Evolutionary conservation across 306 rosid species (phyloP).

Genomic region (Malus domestica): DNA sequence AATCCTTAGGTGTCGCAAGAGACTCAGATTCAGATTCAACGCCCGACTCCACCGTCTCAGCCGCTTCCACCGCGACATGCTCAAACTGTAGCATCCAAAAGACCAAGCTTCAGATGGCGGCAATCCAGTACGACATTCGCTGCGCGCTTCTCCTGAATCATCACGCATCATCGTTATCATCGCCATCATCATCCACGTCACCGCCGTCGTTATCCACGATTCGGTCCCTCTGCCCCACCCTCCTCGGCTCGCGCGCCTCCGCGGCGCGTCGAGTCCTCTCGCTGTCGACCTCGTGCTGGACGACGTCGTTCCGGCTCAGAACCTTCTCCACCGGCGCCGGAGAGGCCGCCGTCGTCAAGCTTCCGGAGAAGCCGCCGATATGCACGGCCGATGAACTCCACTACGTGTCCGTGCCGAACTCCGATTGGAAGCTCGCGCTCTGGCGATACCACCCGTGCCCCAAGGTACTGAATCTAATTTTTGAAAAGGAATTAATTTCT

Average conservation of each 20-base stretch:
- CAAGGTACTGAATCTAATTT: constrained; percentile 25
- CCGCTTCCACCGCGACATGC: background rate
- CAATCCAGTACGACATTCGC: constrained; percentile 53
- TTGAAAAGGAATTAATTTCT: background rate
- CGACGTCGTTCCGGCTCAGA: constrained; percentile 36
- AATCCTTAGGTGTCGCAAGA: background rate
- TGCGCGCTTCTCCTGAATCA: constrained; percentile 24
- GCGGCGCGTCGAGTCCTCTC: constrained; percentile 17
- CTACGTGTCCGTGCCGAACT: constrained; percentile 66
- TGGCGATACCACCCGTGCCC: constrained; percentile 93
- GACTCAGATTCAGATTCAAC: background rate
- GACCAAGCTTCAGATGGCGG: constrained; percentile 27
- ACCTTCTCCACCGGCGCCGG: constrained; percentile 42
- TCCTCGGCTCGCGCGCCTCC: constrained; percentile 36
- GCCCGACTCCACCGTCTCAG: background rate
- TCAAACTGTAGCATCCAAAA: background rate
- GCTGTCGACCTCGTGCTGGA: background rate
- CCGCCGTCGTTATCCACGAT: constrained; percentile 26
- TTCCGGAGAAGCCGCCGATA: constrained; percentile 60
- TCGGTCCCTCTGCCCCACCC: constrained; percentile 21
- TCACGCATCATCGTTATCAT: constrained; percentile 14
- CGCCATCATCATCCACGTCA: background rate
- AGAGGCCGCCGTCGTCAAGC: constrained; percentile 23
- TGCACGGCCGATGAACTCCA: constrained; percentile 98
- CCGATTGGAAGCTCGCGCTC: constrained; percentile 88